phyloP scores from a whole-genome alignment of 192 early-diverging fungal species.

The Chytriomyces hyalinus region DNA sequence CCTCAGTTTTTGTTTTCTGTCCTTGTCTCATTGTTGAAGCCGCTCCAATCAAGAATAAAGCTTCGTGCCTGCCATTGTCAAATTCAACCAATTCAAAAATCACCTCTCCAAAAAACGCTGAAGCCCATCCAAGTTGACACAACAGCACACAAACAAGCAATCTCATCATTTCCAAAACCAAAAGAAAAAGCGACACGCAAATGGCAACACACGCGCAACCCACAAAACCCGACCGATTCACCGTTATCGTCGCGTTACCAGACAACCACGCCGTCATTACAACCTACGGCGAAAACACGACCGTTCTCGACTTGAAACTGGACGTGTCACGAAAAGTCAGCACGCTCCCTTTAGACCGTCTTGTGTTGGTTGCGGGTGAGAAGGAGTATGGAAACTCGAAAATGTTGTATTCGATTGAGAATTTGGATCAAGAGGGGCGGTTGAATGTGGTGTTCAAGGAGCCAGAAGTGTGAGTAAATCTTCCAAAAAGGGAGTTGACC shows the following conservation, averaged over 20 bases:
- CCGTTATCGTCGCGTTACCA: constrained; percentile 1
- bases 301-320: background rate
- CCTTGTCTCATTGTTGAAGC: background rate
- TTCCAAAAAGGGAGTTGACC: background rate
- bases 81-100: background rate
- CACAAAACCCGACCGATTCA: background rate
- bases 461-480: background rate
- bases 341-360: background rate
- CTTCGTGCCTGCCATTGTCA: background rate
- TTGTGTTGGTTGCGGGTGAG: background rate
- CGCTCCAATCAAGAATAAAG: background rate
- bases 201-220: background rate
- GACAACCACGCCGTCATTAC: background rate
- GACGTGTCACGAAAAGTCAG: background rate
- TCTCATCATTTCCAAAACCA: no score
- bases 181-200: background rate
- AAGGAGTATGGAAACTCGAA: background rate
- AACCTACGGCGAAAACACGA: background rate
- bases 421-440: background rate
- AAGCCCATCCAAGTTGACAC: background rate
- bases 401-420: background rate
- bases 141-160: background rate
- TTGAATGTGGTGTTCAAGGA: background rate
- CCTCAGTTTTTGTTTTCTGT: background rate
- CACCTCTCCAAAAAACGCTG: background rate